Evolutionary conservation across 2,329 filamentous ascomycete species (phyloP).

Genomic region (Beauveria brongniartii): DNA sequence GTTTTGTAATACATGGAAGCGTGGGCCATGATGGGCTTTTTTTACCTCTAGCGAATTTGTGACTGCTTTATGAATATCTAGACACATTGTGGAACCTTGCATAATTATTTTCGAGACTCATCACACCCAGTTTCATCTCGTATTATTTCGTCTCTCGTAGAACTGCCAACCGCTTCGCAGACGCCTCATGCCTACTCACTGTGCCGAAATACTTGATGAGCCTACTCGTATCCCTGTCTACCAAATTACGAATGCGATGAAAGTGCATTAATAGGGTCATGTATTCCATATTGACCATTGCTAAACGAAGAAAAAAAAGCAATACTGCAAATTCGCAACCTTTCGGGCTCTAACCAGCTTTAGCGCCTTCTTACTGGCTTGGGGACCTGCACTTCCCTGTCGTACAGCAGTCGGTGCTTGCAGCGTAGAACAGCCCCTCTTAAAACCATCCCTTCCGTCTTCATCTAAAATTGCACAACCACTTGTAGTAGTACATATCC

Average conservation of each 20-base stretch:
- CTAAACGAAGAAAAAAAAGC: slow-evolving; percentile 22
- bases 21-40: neutral
- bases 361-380: neutral
- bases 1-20: neutral
- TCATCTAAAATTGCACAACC: neutral
- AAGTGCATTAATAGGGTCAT: neutral
- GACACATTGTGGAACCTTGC: slow-evolving; percentile 27
- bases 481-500: neutral
- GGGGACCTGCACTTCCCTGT: slow-evolving; percentile 36
- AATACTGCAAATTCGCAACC: slow-evolving; percentile 15
- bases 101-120: slow-evolving; percentile 20
- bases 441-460: neutral
- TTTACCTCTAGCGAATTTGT: neutral
- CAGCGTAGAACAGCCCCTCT: neutral
- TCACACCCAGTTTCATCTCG: neutral
- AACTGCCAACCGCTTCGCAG: too few relatives aligned
- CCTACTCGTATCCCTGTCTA: neutral
- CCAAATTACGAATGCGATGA: neutral
- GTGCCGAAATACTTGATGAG: too few relatives aligned
- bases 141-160: neutral
- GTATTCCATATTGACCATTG: slow-evolving; percentile 6
- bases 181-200: too few relatives aligned
- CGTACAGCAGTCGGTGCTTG: slow-evolving; percentile 33
- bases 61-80: slow-evolving; percentile 6
- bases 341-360: neutral